Conservation (phyloP, 116 monocot genomes). For the Iris pallida region DNA sequence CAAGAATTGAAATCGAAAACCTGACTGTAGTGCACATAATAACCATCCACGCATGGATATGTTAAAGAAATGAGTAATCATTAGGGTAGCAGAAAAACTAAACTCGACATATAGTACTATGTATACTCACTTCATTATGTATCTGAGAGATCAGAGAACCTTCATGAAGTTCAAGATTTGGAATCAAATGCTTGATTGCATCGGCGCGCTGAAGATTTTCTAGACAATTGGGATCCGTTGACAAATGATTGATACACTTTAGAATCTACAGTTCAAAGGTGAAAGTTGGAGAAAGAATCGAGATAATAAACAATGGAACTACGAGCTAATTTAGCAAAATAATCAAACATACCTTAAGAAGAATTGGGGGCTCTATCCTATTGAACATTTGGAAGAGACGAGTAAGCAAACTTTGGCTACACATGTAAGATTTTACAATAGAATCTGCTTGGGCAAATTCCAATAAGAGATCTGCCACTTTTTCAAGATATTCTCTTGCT, state of each 20-base stretch:
- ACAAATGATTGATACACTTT: slow-evolving; percentile 91
- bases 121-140: slow-evolving; percentile 69
- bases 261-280: slow-evolving; percentile 50
- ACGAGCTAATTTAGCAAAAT: neutral
- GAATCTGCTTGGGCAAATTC: slow-evolving; percentile 82
- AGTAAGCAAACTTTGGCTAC: slow-evolving; percentile 72
- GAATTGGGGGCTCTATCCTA: slow-evolving; percentile 89
- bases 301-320: neutral
- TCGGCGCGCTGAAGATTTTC: slow-evolving; percentile 91
- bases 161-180: slow-evolving; percentile 86
- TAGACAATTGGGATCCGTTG: slow-evolving; percentile 87
- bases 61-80: too few species aligned
- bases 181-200: slow-evolving; percentile 94
- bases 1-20: too few species aligned
- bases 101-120: too few species aligned
- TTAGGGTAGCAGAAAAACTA: too few species aligned
- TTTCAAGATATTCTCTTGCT: slow-evolving; percentile 93
- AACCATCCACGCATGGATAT: too few species aligned
- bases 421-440: slow-evolving; percentile 78
- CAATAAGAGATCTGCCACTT: slow-evolving; percentile 87
- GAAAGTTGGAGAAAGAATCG: neutral
- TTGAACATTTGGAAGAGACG: slow-evolving; percentile 98
- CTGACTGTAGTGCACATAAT: too few species aligned
- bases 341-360: slow-evolving; percentile 62
- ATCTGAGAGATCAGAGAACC: slow-evolving; percentile 76